Base-by-base conservation (phyloP, 805 yeast species). In the Ogataea saltuana region DNA sequence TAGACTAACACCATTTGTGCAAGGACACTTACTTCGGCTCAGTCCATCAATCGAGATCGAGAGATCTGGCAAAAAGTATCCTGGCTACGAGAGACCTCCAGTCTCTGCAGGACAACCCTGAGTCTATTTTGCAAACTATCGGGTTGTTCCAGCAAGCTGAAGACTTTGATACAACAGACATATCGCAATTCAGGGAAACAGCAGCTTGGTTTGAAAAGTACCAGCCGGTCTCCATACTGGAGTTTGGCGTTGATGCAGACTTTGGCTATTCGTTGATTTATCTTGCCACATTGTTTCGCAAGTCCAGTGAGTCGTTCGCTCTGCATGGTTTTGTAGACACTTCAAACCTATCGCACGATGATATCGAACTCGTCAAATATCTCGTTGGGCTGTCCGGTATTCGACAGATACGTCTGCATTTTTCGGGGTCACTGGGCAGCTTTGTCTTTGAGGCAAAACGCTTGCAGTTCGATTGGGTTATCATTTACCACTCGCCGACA, bases 231-330 rank as follows among this genome's bases (percentile, higher is more conserved):
- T 33, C 50, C 1, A 44, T 57, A 10, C 22, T 56, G 16, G 15
- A 41, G 9, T 13, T 49, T 15, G 56, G 55, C 3, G 48, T 48
- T 4, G 57, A 54, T 22, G 33, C 29, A 13, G 63, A 59, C 32
- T 51, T 33, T 11, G 61, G 55, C 4, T 59, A 49, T 23, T 50
- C 59, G 3, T 28, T 55, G 36, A 44, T 59, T 3, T 46, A 42
- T 10, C 34, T 59, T 3, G 54, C 60, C 1, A 43, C 39, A 20
- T 13, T 39, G 21, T 55, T 54, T 39, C 33, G 19, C 12, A 50
- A 52, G 28, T 35, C 51, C 2, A 22, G 26, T 6, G 31, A 46
- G 5, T 28, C 32, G 11, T 50, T 56, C 39, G 44, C 20, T 4
- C 31, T 59, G 3, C 50, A 49, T 33, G 56, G 54, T 1, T 6